These are phyloP conservation scores for Colletotrichum sp. DNA, from an alignment of 2,329 filamentous ascomycete genomes.

Conservation along the genomic window DNA sequence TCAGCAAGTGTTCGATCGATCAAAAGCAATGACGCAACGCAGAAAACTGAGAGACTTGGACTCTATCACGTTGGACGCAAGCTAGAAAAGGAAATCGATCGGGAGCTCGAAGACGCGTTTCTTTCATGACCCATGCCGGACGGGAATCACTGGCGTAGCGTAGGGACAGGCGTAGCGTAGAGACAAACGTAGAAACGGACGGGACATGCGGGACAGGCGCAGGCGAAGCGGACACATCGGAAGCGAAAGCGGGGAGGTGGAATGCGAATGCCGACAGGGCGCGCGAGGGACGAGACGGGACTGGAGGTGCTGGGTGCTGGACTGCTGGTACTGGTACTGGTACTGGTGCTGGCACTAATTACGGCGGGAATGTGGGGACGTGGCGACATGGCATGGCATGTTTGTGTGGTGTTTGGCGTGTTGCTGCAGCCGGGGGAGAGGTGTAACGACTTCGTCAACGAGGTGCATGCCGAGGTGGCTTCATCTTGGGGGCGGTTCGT, in stretches of 20 bases:
- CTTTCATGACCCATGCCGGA: neutral
- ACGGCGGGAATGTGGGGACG: neutral
- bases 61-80: neutral
- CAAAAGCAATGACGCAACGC: neutral
- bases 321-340: neutral
- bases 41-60: neutral
- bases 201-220: neutral
- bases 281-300: neutral
- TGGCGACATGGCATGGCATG: neutral
- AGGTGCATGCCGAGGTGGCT: neutral
- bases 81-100: neutral
- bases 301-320: neutral
- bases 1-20: neutral
- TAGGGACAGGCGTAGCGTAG: neutral
- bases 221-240: neutral
- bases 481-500: neutral
- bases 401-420: neutral
- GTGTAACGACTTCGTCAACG: neutral
- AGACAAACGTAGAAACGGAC: neutral
- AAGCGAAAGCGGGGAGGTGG: neutral
- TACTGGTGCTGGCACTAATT: neutral
- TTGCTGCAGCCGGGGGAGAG: neutral
- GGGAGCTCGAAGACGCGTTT: neutral
- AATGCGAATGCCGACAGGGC: neutral
- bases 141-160: neutral